Base-by-base conservation (phyloP, 306 rosid species). In the Biancaea sappan region DNA sequence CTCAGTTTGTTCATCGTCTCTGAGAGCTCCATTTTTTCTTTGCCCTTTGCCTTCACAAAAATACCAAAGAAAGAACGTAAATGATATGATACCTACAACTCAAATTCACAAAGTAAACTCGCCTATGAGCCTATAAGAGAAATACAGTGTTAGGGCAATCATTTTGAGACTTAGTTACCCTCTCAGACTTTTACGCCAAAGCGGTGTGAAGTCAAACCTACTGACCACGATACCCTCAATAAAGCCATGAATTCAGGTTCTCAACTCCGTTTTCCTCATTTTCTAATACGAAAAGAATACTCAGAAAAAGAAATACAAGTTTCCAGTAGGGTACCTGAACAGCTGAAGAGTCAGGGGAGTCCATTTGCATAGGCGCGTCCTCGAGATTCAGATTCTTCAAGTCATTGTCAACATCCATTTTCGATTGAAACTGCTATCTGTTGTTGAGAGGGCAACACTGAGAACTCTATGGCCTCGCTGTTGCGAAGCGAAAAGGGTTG, bases 1-100 rank as follows among this genome's bases (percentile, higher is more conserved):
- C 75, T 71, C 48, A 94, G 71, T 34, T 94, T 90, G 74, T 86
- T 78, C 91, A 88, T 82, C 2, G 82, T 81, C 70, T 84, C 88
- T 0, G 72, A 58, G 47, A 94, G 92, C 70, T 87, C 85, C 58
- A 81, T 91, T 29, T 87, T 80, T 38, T 73, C 92, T 68, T 86
- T 66, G 26, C 84, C 89, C 80, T 84, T 80, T 16, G 47, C 82
- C 89, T 89, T 72, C 73, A 69, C 21, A 56, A 64, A 58, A 69
- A 69, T 19, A 83, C 29, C 67, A 71, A 64, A 56, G 9, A 69
- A 62, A 4, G 28, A 57, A 61, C 54, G 79, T 56, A 73, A 43
- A 61, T 13, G 21, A 40, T 40, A 61, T 13, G 21, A 40, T 40
- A 14, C 60, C 54, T 54, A 35, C 46, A 5, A 66, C 57, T 35